phyloP scores from a whole-genome alignment of 1,139 yeast species.

The Taphrina wiesneri region DNA sequence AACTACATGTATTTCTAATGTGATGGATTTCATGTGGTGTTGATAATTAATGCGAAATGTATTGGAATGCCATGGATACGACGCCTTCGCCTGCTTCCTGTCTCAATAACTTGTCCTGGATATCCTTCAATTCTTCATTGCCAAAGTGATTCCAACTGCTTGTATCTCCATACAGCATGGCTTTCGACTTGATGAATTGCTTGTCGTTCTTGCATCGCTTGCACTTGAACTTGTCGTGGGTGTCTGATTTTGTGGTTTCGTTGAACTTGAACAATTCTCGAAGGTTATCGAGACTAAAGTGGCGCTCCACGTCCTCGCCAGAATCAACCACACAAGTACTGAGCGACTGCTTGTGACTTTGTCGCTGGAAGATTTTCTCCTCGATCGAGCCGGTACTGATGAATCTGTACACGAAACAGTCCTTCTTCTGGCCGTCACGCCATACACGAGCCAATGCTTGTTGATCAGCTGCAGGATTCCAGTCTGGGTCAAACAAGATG shows the following conservation, averaged over 20 bases:
- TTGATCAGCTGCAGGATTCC: conserved; percentile 99
- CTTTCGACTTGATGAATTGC: conserved; percentile 68
- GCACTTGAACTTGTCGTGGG: conserved; percentile 91
- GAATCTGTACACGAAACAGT: conserved; percentile 89
- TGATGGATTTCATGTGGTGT: not conserved
- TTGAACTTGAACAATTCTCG: conserved; percentile 73
- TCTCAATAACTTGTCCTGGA: conserved; percentile 73
- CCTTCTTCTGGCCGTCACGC: conserved; percentile 99
- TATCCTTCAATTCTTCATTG: conserved; percentile 58
- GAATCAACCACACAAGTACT: conserved; percentile 98
- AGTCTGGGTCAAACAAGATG: conserved; percentile 89
- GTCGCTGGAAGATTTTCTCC: conserved; percentile 93
- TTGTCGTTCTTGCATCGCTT: conserved; percentile 70
- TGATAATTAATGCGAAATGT: conserved; percentile 65
- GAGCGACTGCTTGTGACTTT: conserved; percentile 89
- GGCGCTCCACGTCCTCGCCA: conserved; percentile 88
- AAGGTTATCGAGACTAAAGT: conserved; percentile 79
- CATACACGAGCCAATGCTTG: conserved; percentile 97
- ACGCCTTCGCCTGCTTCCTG: conserved; percentile 71
- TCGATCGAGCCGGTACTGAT: conserved; percentile 94
- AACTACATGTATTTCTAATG: not conserved
- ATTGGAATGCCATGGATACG: conserved; percentile 87
- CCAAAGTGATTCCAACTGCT: conserved; percentile 95
- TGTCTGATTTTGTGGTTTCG: conserved; percentile 72
- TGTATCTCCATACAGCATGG: conserved; percentile 96